Conservation (phyloP, 768 basidiomycete species). For the Stropharia rugosoannulata region DNA sequence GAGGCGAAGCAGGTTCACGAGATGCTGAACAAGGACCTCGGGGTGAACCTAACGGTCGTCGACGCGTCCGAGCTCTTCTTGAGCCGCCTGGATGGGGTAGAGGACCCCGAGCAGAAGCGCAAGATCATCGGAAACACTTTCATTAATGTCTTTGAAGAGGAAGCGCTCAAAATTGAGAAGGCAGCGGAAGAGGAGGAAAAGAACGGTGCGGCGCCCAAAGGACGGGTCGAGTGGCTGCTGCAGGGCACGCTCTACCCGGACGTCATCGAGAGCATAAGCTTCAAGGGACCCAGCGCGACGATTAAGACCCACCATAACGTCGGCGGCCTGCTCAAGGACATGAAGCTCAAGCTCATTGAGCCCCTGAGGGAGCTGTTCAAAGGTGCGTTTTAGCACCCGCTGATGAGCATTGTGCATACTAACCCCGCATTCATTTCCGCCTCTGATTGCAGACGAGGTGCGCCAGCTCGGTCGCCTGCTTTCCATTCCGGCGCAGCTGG, state of each 20-base stretch:
- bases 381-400: constrained; percentile 46
- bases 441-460: constrained; percentile 75
- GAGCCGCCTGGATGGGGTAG: constrained; percentile 81
- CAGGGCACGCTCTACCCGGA: constrained; percentile 99
- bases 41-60: constrained; percentile 94
- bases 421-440: constrained; percentile 4
- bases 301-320: constrained; percentile 99
- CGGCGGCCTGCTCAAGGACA: constrained; percentile 92
- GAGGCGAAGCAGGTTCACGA: constrained; percentile 89
- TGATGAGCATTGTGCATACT: background rate
- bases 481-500: constrained; percentile 87
- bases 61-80: constrained; percentile 96
- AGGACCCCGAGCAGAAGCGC: constrained; percentile 96
- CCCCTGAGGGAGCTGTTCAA: constrained; percentile 98
- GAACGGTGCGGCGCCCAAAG: constrained; percentile 69
- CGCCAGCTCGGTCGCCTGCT: constrained; percentile 89
- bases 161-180: constrained; percentile 87
- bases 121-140: constrained; percentile 99
- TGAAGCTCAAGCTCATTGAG: constrained; percentile 99
- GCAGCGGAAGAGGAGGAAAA: constrained; percentile 75
- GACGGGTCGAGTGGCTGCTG: constrained; percentile 93
- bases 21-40: constrained; percentile 92
- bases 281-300: constrained; percentile 98
- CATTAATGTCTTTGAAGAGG: constrained; percentile 95
- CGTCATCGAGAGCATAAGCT: constrained; percentile 98